phyloP scores from a whole-genome alignment of 352 stramenopile species.

The Pythium diclinum region DNA sequence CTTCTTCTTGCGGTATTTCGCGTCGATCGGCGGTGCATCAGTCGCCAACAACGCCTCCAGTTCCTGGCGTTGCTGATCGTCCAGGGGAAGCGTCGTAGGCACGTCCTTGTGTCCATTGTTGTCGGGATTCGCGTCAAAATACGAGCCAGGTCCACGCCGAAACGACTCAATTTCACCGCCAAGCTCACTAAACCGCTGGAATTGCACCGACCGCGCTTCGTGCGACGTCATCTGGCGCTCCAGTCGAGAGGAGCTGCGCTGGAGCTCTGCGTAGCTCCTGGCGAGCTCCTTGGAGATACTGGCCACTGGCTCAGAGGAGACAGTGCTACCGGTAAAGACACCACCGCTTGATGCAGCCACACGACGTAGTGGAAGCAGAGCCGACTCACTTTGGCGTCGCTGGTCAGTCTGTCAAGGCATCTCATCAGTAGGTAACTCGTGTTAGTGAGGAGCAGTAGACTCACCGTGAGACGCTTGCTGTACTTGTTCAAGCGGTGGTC shows the following conservation, averaged over 20 bases:
- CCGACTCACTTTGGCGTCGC: slow-evolving; percentile 18
- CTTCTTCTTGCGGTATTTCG: not conserved
- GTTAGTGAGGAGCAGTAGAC: not conserved
- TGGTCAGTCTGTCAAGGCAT: slow-evolving; percentile 1
- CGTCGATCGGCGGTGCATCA: not conserved
- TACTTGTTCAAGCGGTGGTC: slow-evolving; percentile 14
- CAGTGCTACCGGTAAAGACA: not conserved
- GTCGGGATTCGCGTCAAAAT: slow-evolving; percentile 6
- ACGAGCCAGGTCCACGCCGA: slow-evolving; percentile 35
- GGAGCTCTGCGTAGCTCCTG: slow-evolving; percentile 48
- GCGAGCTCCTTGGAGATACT: slow-evolving; percentile 49
- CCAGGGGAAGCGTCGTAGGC: slow-evolving; percentile 8
- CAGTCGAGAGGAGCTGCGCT: slow-evolving; percentile 31
- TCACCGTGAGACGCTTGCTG: slow-evolving; percentile 11
- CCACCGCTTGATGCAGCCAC: not conserved
- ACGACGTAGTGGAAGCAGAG: slow-evolving; percentile 13
- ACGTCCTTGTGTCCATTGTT: not conserved
- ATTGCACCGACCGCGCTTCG: slow-evolving; percentile 25
- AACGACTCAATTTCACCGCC: slow-evolving; percentile 29
- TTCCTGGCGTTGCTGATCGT: slow-evolving; percentile 20
- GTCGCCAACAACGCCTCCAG: slow-evolving; percentile 12
- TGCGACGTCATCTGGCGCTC: slow-evolving; percentile 36
- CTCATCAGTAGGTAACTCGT: not conserved
- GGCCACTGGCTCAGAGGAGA: not conserved
- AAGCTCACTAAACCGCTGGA: slow-evolving; percentile 36